phyloP scores from a whole-genome alignment of 31 red algal species.

The Endocladia muricata region DNA sequence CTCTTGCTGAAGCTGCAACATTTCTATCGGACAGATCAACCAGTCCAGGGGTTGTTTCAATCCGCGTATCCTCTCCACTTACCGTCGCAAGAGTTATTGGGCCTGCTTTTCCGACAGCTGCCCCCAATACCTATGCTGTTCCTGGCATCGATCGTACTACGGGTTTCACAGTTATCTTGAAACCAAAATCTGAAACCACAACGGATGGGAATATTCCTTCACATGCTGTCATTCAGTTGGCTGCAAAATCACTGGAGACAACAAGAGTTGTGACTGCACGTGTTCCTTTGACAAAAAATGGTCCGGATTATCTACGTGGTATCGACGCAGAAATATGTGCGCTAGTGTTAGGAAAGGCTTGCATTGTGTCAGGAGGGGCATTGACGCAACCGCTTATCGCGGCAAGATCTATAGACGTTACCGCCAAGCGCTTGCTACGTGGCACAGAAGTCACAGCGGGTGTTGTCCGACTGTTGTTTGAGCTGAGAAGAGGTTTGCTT shows the following conservation, averaged over 20 bases:
- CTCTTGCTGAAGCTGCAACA: conserved; percentile 59
- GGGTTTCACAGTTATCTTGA: conserved; percentile 50
- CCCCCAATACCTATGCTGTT: conserved; percentile 55
- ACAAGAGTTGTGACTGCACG: conserved; percentile 50
- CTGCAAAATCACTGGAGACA: conserved; percentile 26
- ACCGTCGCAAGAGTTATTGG: conserved; percentile 47
- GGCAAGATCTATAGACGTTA: conserved; percentile 34
- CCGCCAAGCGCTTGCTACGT: conserved; percentile 33
- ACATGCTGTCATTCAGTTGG: conserved; percentile 53
- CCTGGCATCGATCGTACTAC: conserved; percentile 48
- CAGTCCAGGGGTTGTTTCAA: conserved; percentile 42
- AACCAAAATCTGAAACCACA: conserved; percentile 8
- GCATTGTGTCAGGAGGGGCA: conserved; percentile 44
- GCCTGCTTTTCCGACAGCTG: conserved; percentile 58
- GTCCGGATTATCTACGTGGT: conserved; percentile 10
- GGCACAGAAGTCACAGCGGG: conserved; percentile 48
- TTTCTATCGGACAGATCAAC: conserved; percentile 46
- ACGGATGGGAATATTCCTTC: conserved; percentile 9
- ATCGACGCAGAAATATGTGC: conserved; percentile 54
- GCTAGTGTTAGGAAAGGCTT: conserved; percentile 62
- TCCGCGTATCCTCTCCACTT: conserved; percentile 53
- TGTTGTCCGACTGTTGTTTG: conserved; percentile 50
- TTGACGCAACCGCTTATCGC: conserved; percentile 48
- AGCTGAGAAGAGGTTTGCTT: conserved; percentile 46
- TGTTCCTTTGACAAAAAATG: conserved; percentile 34